Base-by-base conservation (phyloP, 345 rosid genomes). In the Abelmoschus esculentus region DNA sequence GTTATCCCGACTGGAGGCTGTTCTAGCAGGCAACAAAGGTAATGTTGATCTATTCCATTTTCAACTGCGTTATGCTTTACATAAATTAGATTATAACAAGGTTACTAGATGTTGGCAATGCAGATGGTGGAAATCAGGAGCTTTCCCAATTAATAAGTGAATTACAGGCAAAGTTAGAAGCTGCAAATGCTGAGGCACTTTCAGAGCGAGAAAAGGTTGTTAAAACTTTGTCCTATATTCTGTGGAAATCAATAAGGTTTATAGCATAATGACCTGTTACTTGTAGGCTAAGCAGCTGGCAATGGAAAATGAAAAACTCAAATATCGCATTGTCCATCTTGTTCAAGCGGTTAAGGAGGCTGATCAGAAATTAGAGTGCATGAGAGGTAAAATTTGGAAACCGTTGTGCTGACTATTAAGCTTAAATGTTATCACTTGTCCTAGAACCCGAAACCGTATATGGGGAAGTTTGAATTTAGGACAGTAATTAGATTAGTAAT, bases 251-350 rank as follows among this genome's bases (percentile, higher is more conserved):
- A 34, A 54, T 36, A 36, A 18, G 34, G 26, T 57, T 57, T 28
- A 60, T 58, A 60, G 54, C 57, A 47, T 28, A 11, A 22, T 50
- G 11, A 29, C 42, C n/a, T 29, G 38, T 28, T 28, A n/a, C 66
- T 70, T 70, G 54, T 50, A 70, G 73, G 66, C 19, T 38, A 29
- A 50, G 59, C 61, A 71, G 66, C 74, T 60, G 17, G 52, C 44
- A 12, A 47, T 28, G 29, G 74, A 71, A 19, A 71, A 60, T 61
- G 74, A 71, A 49, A 71, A 71, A 50, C 74, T 61, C 67, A 71
- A 71, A 31, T 61, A 71, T 62, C 67, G 74, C 14, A 61, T 44
- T n/a, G 31, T 44, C 14, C 74, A 71, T 61, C 74, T 71, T 49
- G 46, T 61, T 47, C 74, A 15, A 13, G 74, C 74, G 11, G 61